These are phyloP conservation scores for Saturnispora sanitii DNA, from an alignment of 805 yeast genomes.

Conservation along the genomic window DNA sequence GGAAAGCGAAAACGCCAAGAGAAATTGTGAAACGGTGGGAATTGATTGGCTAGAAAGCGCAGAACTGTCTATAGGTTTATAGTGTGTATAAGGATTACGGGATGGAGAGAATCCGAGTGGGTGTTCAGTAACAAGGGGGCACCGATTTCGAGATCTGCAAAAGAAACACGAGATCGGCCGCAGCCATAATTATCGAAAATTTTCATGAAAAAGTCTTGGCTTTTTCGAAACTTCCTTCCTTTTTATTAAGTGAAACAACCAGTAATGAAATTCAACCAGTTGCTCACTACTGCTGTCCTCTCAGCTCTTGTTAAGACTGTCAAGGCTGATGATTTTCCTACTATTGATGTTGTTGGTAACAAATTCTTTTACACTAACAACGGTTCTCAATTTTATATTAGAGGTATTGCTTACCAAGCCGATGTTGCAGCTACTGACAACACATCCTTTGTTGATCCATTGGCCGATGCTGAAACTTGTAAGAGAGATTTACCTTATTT, in stretches of 20 bases:
- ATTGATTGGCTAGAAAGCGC: too few species aligned
- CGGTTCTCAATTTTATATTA: constrained; percentile 77
- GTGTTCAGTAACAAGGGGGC: too few species aligned
- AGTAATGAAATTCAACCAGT: constrained; percentile 59
- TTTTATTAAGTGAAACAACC: constrained; percentile 78
- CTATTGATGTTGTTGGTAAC: constrained; percentile 58
- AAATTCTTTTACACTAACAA: constrained; percentile 65
- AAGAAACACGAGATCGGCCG: constrained; percentile 1
- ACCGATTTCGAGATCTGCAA: neutral
- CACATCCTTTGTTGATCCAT: constrained; percentile 54
- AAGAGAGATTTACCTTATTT: constrained; percentile 74
- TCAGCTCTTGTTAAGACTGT: constrained; percentile 28
- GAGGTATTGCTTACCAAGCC: constrained; percentile 83
- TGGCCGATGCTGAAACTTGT: constrained; percentile 63
- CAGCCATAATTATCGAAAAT: neutral
- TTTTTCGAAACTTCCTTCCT: neutral
- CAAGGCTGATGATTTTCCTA: constrained; percentile 29
- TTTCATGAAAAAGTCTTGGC: neutral
- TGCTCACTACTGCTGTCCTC: constrained; percentile 67
- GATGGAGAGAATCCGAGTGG: too few species aligned
- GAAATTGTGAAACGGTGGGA: too few species aligned
- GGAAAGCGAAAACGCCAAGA: neutral
- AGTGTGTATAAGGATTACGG: too few species aligned
- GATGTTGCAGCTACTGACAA: constrained; percentile 38
- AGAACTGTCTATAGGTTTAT: too few species aligned